These are phyloP conservation scores for Raphanus hybrid DNA, from an alignment of 441 rosid genomes.

Conservation along the genomic window DNA sequence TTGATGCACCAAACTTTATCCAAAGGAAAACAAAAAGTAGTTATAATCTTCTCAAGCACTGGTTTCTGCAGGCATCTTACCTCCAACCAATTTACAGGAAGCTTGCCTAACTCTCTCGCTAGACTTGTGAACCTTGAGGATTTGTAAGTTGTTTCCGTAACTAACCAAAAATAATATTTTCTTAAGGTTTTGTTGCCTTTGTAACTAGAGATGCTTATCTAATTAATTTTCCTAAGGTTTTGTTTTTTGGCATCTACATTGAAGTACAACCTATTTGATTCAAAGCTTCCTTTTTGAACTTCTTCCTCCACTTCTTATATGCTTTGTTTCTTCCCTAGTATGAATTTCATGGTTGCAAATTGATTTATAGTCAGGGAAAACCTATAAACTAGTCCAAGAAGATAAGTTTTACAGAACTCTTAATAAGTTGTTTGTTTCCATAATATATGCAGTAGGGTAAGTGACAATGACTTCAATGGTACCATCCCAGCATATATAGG, in stretches of 20 bases:
- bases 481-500: constrained; percentile 31
- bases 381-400: background rate
- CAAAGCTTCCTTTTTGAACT: background rate
- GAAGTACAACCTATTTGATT: background rate
- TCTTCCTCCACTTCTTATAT: background rate
- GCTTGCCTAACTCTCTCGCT: constrained; percentile 20
- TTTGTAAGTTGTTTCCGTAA: constrained; percentile 23
- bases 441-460: constrained; percentile 20
- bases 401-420: constrained; percentile 6
- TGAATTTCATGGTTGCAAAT: background rate
- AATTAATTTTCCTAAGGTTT: background rate
- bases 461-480: constrained; percentile 38
- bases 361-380: background rate
- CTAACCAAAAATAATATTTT: background rate
- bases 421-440: background rate
- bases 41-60: background rate
- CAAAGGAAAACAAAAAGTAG: background rate
- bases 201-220: background rate
- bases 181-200: background rate
- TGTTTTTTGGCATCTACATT: background rate
- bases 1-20: background rate
- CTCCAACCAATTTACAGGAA: constrained; percentile 36
- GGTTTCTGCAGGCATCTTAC: constrained; percentile 19
- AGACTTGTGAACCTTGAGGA: constrained; percentile 25
- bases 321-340: background rate